Evolutionary conservation across 106 monocot genomes (phyloP).

Genomic region (Platanthera guangdongensis): DNA sequence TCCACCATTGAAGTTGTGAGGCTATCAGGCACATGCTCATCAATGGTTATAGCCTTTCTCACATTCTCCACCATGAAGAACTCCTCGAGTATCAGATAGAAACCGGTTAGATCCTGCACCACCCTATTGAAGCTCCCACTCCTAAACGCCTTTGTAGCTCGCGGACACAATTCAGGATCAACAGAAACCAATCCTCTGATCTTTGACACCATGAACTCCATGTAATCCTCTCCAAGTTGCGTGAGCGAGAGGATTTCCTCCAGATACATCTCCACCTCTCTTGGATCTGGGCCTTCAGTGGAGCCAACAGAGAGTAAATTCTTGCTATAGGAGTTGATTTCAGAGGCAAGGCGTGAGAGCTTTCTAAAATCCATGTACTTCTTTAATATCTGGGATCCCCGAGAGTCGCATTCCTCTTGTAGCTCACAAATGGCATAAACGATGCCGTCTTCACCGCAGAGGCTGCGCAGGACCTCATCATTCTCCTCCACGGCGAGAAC

Average conservation of each 20-base stretch:
- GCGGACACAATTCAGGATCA: slow-evolving; percentile 63
- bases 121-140: slow-evolving; percentile 66
- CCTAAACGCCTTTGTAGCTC: slow-evolving; percentile 58
- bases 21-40: slow-evolving; percentile 67
- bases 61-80: slow-evolving; percentile 99
- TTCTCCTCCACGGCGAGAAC: slow-evolving; percentile 96
- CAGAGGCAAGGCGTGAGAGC: slow-evolving; percentile 48
- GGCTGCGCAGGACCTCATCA: slow-evolving; percentile 55
- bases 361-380: slow-evolving; percentile 71
- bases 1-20: slow-evolving; percentile 94
- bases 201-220: slow-evolving; percentile 91
- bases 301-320: slow-evolving; percentile 48
- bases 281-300: slow-evolving; percentile 71
- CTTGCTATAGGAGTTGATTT: slow-evolving; percentile 89
- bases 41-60: slow-evolving; percentile 84
- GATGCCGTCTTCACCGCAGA: slow-evolving; percentile 87
- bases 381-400: slow-evolving; percentile 74
- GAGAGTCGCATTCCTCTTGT: slow-evolving; percentile 92
- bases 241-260: slow-evolving; percentile 83
- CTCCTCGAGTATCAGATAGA: slow-evolving; percentile 90
- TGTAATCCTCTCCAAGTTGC: slow-evolving; percentile 91
- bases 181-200: slow-evolving; percentile 53
- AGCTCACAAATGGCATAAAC: slow-evolving; percentile 81
- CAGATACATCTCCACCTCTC: slow-evolving; percentile 75
- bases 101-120: slow-evolving; percentile 87